These are phyloP conservation scores for Castanospermum australe DNA, from an alignment of 306 rosid genomes.

Conservation along the genomic window DNA sequence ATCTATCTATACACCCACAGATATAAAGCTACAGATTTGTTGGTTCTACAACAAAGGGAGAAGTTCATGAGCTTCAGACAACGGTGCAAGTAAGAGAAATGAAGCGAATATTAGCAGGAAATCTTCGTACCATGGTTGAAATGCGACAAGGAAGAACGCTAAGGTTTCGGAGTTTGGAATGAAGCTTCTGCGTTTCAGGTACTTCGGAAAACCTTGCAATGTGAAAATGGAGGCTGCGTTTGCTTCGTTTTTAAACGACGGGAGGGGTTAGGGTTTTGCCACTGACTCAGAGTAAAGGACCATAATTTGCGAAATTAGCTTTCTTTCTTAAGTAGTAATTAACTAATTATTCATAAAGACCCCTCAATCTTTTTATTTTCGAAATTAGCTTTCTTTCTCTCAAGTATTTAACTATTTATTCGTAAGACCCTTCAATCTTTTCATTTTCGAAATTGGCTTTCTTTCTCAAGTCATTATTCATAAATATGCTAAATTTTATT, in stretches of 20 bases:
- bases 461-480: too few relatives aligned
- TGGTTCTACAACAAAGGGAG: neutral
- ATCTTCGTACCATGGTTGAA: constrained; percentile 37
- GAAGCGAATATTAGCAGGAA: neutral
- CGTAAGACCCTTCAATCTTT: too few relatives aligned
- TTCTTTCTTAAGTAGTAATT: too few relatives aligned
- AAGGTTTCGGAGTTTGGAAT: neutral
- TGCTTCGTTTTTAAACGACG: constrained; percentile 24
- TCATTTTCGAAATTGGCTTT: neutral
- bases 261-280: constrained; percentile 35
- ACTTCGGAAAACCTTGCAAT: constrained; percentile 1
- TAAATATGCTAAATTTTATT: too few relatives aligned
- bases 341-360: too few relatives aligned
- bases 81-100: neutral
- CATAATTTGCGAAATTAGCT: neutral
- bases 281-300: neutral
- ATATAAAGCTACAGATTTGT: neutral
- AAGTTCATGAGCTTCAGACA: neutral
- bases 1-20: neutral
- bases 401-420: too few relatives aligned
- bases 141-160: neutral
- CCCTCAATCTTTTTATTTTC: too few relatives aligned
- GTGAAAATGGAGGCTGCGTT: neutral
- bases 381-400: too few relatives aligned
- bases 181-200: neutral